Conservation (phyloP, 495 filamentous ascomycete species). For the Aspergillus baeticus region DNA sequence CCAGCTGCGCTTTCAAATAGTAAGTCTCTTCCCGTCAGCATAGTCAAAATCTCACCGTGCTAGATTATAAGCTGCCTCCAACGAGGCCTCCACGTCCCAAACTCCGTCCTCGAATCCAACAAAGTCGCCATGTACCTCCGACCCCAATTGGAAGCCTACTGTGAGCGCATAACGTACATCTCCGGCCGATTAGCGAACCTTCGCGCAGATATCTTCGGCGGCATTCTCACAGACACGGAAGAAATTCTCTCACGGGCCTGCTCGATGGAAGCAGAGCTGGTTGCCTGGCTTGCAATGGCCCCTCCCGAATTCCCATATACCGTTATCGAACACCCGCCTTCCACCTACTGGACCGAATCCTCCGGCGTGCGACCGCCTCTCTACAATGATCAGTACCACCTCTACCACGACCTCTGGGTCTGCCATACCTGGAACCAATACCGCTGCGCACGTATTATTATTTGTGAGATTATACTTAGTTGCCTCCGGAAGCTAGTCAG, state of each 20-base stretch:
- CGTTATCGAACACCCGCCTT: slow-evolving; percentile 21
- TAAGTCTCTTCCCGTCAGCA: slow-evolving; percentile 19
- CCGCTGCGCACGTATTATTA: slow-evolving; percentile 57
- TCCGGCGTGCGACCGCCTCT: slow-evolving; percentile 25
- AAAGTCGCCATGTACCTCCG: slow-evolving; percentile 36
- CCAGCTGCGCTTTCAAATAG: slow-evolving; percentile 51
- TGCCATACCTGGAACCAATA: slow-evolving; percentile 62
- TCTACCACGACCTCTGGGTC: slow-evolving; percentile 57
- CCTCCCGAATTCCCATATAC: slow-evolving; percentile 38
- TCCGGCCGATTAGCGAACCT: slow-evolving; percentile 44
- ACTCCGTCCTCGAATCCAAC: slow-evolving; percentile 33
- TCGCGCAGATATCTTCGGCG: slow-evolving; percentile 42
- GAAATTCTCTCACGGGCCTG: slow-evolving; percentile 46
- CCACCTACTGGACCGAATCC: slow-evolving; percentile 21
- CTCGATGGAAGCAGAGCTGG: slow-evolving; percentile 51
- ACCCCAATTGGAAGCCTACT: slow-evolving; percentile 31
- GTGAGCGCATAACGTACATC: slow-evolving; percentile 35
- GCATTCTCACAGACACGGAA: slow-evolving; percentile 34
- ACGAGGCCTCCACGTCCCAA: slow-evolving; percentile 33
- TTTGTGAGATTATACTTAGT: slow-evolving; percentile 50
- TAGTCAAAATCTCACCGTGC: neutral
- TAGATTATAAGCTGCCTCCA: slow-evolving; percentile 45
- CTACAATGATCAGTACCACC: slow-evolving; percentile 58
- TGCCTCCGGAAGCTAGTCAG: slow-evolving; percentile 17
- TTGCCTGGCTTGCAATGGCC: slow-evolving; percentile 37